phyloP scores from a whole-genome alignment of 352 stramenopile species.

The Globisporangium acanthophoron region DNA sequence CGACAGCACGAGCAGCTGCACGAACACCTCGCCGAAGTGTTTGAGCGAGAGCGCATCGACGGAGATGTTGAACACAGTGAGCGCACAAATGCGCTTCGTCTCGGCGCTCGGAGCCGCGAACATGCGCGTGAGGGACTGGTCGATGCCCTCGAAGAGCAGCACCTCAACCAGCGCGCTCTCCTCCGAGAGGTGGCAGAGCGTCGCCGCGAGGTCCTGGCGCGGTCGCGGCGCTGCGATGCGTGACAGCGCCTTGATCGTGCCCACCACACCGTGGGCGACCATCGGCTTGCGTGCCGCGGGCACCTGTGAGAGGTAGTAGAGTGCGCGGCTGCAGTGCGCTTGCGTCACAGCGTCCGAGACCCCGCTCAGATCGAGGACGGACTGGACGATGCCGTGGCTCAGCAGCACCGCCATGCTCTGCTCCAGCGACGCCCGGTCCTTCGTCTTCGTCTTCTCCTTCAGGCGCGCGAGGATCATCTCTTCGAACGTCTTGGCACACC shows the following conservation, averaged over 20 bases:
- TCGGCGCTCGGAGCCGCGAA: conserved; percentile 38
- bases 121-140: conserved; percentile 48
- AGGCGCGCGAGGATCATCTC: conserved; percentile 60
- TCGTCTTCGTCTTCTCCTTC: conserved; percentile 14
- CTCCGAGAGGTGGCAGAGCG: conserved; percentile 60
- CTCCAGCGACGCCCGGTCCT: conserved; percentile 5
- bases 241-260: conserved; percentile 36
- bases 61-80: conserved; percentile 69
- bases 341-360: conserved; percentile 47
- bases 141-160: conserved; percentile 66
- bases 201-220: conserved; percentile 61
- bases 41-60: conserved; percentile 48
- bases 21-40: conserved; percentile 59
- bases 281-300: conserved; percentile 42
- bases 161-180: conserved; percentile 45
- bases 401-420: conserved; percentile 34
- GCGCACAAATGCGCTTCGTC: conserved; percentile 64
- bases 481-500: conserved; percentile 73
- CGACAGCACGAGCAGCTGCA: conserved; percentile 41
- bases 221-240: conserved; percentile 23
- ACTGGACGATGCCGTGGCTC: conserved; percentile 63
- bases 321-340: conserved; percentile 54
- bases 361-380: conserved; percentile 36
- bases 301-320: conserved; percentile 56
- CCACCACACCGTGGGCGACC: conserved; percentile 43